Evolutionary conservation across 371 early-diverging fungal genomes (phyloP).

Genomic region (Blakeslea trispora): DNA sequence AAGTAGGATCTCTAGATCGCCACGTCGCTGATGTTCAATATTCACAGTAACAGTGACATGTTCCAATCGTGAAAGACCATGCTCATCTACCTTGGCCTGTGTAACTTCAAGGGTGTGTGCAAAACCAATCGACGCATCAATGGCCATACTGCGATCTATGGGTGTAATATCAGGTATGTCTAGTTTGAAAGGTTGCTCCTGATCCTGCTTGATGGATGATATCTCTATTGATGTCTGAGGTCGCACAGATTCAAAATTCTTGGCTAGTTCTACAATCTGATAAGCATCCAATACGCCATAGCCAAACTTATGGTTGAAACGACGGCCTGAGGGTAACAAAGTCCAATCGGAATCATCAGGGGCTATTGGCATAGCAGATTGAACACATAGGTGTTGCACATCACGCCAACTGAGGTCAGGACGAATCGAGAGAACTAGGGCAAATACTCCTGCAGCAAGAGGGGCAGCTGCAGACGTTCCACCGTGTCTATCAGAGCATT

Average conservation of each 20-base stretch:
- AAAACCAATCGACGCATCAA: constrained; percentile 33
- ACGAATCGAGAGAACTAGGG: constrained; percentile 65
- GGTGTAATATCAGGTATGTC: constrained; percentile 48
- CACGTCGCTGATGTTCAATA: constrained; percentile 76
- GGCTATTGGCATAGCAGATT: constrained; percentile 76
- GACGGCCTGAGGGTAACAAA: constrained; percentile 62
- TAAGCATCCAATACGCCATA: constrained; percentile 89
- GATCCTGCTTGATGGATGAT: constrained; percentile 32
- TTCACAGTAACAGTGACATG: constrained; percentile 84
- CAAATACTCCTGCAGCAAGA: constrained; percentile 79
- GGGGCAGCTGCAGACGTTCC: constrained; percentile 94
- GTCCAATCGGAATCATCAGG: constrained; percentile 66
- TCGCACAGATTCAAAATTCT: constrained; percentile 57
- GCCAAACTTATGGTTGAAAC: constrained; percentile 88
- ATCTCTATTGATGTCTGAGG: constrained; percentile 61
- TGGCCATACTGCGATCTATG: constrained; percentile 41
- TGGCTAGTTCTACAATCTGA: constrained; percentile 74
- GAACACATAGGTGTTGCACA: constrained; percentile 79
- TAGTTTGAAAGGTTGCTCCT: neutral
- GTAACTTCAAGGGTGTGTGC: constrained; percentile 45
- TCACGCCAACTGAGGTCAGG: constrained; percentile 94
- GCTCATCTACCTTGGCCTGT: constrained; percentile 42
- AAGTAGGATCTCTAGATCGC: constrained; percentile 80
- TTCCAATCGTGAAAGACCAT: constrained; percentile 65
- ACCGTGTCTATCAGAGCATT: constrained; percentile 73